Percentiles rank a stretch among this genome's conserved stretches.
phyloP scores from a whole-genome alignment of 129 eudicot species.

The Silybum marianum region DNA sequence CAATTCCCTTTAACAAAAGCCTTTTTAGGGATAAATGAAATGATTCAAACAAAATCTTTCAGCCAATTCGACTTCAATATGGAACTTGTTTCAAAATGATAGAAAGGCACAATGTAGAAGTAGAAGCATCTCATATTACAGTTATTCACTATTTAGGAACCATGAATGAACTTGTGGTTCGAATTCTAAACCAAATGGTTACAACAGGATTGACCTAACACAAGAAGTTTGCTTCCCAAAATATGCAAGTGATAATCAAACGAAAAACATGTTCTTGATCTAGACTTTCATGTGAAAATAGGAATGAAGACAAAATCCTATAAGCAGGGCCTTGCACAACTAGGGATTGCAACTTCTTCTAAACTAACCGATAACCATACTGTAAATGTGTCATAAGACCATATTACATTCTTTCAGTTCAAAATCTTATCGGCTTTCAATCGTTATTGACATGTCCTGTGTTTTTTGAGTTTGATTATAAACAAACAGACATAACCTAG shows the following conservation, averaged over 20 bases:
- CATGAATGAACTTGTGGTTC: neutral
- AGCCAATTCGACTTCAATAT: neutral
- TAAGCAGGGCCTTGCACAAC: neutral
- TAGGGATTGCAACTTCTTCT: neutral
- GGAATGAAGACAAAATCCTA: neutral
- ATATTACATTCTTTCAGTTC: neutral
- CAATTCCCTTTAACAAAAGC: neutral
- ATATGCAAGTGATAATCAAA: neutral
- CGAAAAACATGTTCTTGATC: neutral
- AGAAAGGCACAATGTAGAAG: conserved; percentile 2
- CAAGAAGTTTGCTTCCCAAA: conserved; percentile 1
- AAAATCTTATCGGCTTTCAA: neutral
- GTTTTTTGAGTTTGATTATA: neutral
- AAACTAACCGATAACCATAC: neutral
- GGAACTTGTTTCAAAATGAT: neutral
- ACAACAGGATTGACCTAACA: conserved; percentile 12
- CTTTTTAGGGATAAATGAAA: neutral
- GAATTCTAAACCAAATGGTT: neutral
- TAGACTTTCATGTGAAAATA: neutral
- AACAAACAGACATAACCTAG: neutral
- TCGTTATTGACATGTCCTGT: neutral
- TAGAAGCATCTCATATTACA: conserved; percentile 6
- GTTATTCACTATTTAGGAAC: neutral
- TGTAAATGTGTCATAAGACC: neutral
- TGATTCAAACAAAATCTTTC: neutral